Conservation (phyloP, 306 rosid species). For the Cicer bijugum region DNA sequence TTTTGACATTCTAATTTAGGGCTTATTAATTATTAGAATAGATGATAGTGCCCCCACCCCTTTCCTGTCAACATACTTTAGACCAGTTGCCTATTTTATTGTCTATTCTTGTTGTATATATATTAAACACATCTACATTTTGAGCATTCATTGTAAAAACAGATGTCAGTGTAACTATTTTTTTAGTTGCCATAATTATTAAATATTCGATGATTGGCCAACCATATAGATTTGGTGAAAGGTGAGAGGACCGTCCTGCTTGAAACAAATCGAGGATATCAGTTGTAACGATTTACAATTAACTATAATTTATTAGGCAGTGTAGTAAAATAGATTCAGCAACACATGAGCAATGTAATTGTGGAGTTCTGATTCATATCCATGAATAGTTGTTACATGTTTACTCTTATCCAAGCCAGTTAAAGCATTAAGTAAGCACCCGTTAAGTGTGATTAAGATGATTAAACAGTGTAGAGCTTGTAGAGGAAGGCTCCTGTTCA, state of each 20-base stretch:
- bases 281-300: too few relatives aligned
- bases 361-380: too few relatives aligned
- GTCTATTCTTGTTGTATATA: slow-evolving; percentile 43
- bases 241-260: too few relatives aligned
- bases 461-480: too few relatives aligned
- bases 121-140: slow-evolving; percentile 11
- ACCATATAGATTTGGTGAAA: too few relatives aligned
- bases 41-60: neutral
- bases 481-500: neutral
- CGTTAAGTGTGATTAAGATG: too few relatives aligned
- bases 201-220: slow-evolving; percentile 5
- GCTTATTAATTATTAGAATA: slow-evolving; percentile 26
- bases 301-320: neutral
- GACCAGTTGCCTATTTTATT: slow-evolving; percentile 1
- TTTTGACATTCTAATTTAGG: slow-evolving; percentile 31
- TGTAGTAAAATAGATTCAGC: neutral
- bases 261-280: too few relatives aligned
- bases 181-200: neutral
- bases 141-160: slow-evolving; percentile 36
- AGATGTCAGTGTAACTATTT: neutral
- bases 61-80: slow-evolving; percentile 5
- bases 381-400: neutral
- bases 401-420: neutral
- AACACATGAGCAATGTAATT: too few relatives aligned
- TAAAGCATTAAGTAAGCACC: too few relatives aligned